These are phyloP conservation scores for Farysia itapuensis DNA, from an alignment of 1,284 basidiomycete genomes.

Conservation along the genomic window DNA sequence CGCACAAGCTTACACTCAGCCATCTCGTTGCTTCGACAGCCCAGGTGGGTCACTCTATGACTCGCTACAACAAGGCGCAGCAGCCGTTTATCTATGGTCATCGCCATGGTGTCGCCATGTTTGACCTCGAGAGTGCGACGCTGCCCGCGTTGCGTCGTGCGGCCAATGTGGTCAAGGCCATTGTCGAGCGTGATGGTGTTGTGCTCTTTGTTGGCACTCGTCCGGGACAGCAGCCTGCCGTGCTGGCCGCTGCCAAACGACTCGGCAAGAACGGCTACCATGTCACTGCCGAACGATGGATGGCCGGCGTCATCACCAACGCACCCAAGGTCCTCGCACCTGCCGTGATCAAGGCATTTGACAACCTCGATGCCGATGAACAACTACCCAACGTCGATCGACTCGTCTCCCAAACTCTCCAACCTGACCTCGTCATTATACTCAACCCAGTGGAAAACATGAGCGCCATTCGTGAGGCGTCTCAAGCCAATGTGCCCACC, in stretches of 20 bases:
- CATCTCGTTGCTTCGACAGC: conserved; percentile 89
- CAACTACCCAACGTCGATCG: conserved; percentile 31
- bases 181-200: conserved; percentile 79
- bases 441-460: conserved; percentile 84
- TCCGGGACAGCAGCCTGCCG: conserved; percentile 73
- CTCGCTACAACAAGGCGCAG: conserved; percentile 82
- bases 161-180: conserved; percentile 78
- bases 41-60: conserved; percentile 84
- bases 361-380: conserved; percentile 16
- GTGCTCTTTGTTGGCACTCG: conserved; percentile 89
- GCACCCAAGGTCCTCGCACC: conserved; percentile 66
- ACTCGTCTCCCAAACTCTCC: conserved; percentile 67
- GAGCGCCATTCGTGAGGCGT: conserved; percentile 61
- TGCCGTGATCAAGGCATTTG: conserved; percentile 44
- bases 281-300: conserved; percentile 79
- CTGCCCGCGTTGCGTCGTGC: conserved; percentile 87
- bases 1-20: conserved; percentile 75
- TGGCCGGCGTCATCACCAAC: conserved; percentile 92
- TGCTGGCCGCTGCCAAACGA: conserved; percentile 78
- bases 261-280: conserved; percentile 71
- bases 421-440: conserved; percentile 84
- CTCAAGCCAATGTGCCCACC: conserved; percentile 61
- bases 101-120: conserved; percentile 85
- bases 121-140: conserved; percentile 86
- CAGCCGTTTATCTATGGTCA: conserved; percentile 92